Conservation (phyloP, 768 basidiomycete genomes). For the Hypsizygus marmoreus region DNA sequence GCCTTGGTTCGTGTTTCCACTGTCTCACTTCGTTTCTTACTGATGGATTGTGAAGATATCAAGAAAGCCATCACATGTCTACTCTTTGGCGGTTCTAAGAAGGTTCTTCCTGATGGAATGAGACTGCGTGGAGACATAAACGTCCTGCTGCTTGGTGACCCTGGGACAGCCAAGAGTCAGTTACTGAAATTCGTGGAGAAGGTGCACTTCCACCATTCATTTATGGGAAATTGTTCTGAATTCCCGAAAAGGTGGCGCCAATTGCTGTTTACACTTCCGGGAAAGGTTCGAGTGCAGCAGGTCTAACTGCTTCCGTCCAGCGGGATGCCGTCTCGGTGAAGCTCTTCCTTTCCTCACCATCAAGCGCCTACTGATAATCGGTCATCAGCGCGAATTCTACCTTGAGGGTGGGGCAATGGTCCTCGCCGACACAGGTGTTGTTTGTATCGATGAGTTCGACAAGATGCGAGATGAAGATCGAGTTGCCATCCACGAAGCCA, state of each 20-base stretch:
- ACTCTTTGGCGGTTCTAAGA: slow-evolving; percentile 97
- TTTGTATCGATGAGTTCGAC: slow-evolving; percentile 99
- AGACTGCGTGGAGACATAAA: slow-evolving; percentile 97
- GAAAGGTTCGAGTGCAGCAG: slow-evolving; percentile 97
- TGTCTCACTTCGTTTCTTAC: background rate
- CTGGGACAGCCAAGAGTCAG: slow-evolving; percentile 98
- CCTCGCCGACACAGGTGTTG: slow-evolving; percentile 95
- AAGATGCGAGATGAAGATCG: slow-evolving; percentile 99
- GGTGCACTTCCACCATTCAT: slow-evolving; percentile 34
- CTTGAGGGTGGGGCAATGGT: slow-evolving; percentile 99
- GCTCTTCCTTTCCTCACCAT: slow-evolving; percentile 10
- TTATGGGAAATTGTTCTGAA: slow-evolving; percentile 1
- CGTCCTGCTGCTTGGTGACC: slow-evolving; percentile 93
- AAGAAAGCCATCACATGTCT: slow-evolving; percentile 97
- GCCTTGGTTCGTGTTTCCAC: slow-evolving; percentile 60
- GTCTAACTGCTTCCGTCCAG: slow-evolving; percentile 97
- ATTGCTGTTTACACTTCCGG: slow-evolving; percentile 99
- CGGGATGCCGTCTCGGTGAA: slow-evolving; percentile 87
- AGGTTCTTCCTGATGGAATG: slow-evolving; percentile 96
- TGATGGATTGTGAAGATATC: slow-evolving; percentile 64
- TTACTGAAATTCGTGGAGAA: slow-evolving; percentile 99
- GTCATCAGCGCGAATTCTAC: slow-evolving; percentile 88
- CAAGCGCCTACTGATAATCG: slow-evolving; percentile 6
- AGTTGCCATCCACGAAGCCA: slow-evolving; percentile 98
- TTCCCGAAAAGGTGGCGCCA: slow-evolving; percentile 74